Evolutionary conservation across 257 asterid species (phyloP), one percentile per base, ranked within the genome.

Genomic region (Ilex asprella): DNA sequence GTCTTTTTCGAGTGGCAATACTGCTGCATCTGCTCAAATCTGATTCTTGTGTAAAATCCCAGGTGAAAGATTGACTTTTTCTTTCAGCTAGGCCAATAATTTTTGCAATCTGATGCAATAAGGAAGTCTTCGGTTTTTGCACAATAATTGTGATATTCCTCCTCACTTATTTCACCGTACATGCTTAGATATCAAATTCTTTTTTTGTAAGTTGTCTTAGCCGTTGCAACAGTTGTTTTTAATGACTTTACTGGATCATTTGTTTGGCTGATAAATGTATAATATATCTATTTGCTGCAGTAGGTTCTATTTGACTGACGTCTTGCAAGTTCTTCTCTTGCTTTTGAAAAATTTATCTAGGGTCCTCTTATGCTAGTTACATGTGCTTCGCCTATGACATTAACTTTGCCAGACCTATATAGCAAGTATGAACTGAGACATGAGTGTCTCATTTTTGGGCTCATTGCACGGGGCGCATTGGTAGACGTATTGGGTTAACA

Each of bases 21-120:
- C 89, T 52, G 88, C 90, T 11, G 83, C 94, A 72, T 86, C 96
- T 10, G 87, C 95, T 49, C 88, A 80, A 63, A 79, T 79, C 76
- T 88, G 83, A 88, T 80, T 78, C 56, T 31, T 68, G 63, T 58
- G 2, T 64, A 31, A 53, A 32, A 54, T 62, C 47, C 21, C 7
- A 12, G 53, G 39, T 49, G 31, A 35, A 63, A 52, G 21, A 8
- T 41, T 4, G 54, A 50, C 16, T 41, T 53, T 15, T 53, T 39
- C 49, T 29, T 59, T 39, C 31, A 0, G 31, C 56, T 15, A 31
- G 50, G 58, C 32, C 30, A 52, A 41, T 58, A 16, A 59, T 31
- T 16, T 31, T 39, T 16, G 39, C 16, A 15, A 13, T 8, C 16
- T 53, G 31, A 67, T 59, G 58, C 57, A 27, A 5, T 30, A 59